phyloP scores from a whole-genome alignment of 2,329 filamentous ascomycete genomes.

The Aspergillus brasiliensis region DNA sequence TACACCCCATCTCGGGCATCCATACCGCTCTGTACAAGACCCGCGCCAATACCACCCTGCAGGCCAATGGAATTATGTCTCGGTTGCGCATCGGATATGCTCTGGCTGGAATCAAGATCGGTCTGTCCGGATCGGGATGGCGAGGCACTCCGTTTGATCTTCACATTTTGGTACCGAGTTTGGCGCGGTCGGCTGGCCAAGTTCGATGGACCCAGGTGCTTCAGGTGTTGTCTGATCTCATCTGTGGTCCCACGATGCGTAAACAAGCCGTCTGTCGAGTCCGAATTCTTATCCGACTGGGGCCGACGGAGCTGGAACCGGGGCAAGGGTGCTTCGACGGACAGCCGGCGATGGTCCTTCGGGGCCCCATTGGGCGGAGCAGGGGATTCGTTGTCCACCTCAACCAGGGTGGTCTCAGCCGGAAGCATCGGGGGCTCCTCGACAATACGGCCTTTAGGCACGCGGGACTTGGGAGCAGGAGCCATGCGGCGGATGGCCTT shows the following conservation, averaged over 20 bases:
- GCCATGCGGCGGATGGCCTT: conserved; percentile 91
- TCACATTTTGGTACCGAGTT: conserved; percentile 64
- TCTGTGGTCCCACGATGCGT: conserved; percentile 55
- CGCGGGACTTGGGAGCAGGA: conserved; percentile 76
- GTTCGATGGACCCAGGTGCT: conserved; percentile 66
- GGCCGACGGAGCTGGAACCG: conserved; percentile 45
- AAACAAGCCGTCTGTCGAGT: conserved; percentile 33
- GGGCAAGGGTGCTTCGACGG: conserved; percentile 40
- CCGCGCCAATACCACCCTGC: conserved; percentile 56
- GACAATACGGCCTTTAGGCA: conserved; percentile 59
- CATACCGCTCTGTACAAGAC: conserved; percentile 55
- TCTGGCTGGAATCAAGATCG: conserved; percentile 42
- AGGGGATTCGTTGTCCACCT: conserved; percentile 49
- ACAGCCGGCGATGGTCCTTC: conserved; percentile 32
- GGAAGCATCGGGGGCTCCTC: conserved; percentile 46
- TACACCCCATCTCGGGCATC: conserved; percentile 68
- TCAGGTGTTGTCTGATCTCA: conserved; percentile 61
- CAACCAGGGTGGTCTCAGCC: conserved; percentile 40
- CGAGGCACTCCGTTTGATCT: conserved; percentile 60
- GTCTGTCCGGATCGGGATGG: conserved; percentile 39
- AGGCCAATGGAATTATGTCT: conserved; percentile 39
- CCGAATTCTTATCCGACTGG: conserved; percentile 30
- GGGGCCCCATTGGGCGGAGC: conserved; percentile 21
- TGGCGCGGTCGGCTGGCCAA: conserved; percentile 61
- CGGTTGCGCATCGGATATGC: conserved; percentile 41